phyloP scores from a whole-genome alignment of 2,329 filamentous ascomycete genomes.

The Aspergillus hiratsukae region DNA sequence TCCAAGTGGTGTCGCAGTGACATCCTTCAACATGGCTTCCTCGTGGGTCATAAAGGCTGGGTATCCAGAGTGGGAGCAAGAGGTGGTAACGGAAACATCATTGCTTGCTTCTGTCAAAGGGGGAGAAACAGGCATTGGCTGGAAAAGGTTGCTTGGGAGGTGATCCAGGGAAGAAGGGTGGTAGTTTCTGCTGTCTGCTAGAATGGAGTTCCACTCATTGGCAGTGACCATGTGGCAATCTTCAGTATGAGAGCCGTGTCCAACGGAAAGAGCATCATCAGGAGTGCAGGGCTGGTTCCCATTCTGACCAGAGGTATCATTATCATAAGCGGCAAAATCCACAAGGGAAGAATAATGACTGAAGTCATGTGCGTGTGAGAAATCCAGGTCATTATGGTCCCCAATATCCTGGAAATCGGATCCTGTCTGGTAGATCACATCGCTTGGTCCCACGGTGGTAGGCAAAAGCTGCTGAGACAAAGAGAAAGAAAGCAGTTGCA shows the following conservation, averaged over 20 bases:
- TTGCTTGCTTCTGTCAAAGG: conserved; percentile 40
- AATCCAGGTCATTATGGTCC: conserved; percentile 36
- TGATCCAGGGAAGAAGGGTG: conserved; percentile 34
- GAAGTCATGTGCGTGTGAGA: conserved; percentile 34
- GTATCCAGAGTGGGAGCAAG: conserved; percentile 37
- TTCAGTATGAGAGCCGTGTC: conserved; percentile 35
- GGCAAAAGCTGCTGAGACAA: conserved; percentile 39
- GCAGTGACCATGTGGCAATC: conserved; percentile 31
- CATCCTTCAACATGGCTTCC: conserved; percentile 35
- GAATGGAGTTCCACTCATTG: conserved; percentile 35
- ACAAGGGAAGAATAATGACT: conserved; percentile 35
- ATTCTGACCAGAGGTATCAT: conserved; percentile 34
- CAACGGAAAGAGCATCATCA: conserved; percentile 36
- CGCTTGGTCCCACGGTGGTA: conserved; percentile 33
- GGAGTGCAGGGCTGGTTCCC: conserved; percentile 28
- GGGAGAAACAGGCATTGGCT: conserved; percentile 39
- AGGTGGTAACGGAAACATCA: conserved; percentile 38
- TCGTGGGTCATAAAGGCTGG: conserved; percentile 35
- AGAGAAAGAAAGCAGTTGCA: conserved; percentile 41
- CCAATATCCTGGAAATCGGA: conserved; percentile 36
- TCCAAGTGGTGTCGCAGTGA: conserved; percentile 30
- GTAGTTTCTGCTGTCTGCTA: conserved; percentile 31
- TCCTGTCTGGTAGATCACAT: conserved; percentile 36
- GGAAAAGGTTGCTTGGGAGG: conserved; percentile 31
- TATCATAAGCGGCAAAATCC: conserved; percentile 38